Evolutionary conservation across 2,329 filamentous ascomycete species (phyloP).

Genomic region (Rhynchosporium secalis): DNA sequence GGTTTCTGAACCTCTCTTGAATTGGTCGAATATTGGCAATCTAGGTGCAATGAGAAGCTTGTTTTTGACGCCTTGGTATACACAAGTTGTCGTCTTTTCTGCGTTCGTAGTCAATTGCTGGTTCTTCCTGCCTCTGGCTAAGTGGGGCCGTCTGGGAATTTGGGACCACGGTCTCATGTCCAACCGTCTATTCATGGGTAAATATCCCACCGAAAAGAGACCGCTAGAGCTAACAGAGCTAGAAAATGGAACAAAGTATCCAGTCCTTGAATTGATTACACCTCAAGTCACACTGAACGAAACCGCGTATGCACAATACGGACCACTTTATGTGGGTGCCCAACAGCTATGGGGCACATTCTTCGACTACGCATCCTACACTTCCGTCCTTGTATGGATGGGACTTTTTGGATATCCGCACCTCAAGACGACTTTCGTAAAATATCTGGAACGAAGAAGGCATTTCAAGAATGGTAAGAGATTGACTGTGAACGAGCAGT

Average conservation of each 20-base stretch:
- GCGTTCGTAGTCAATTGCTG: slow-evolving; percentile 58
- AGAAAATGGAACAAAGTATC: slow-evolving; percentile 42
- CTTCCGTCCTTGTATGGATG: slow-evolving; percentile 60
- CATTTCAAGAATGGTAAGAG: slow-evolving; percentile 28
- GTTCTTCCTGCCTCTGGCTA: slow-evolving; percentile 58
- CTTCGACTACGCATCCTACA: slow-evolving; percentile 60
- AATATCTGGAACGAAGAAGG: slow-evolving; percentile 44
- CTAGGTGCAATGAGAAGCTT: slow-evolving; percentile 45
- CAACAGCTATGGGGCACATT: slow-evolving; percentile 60
- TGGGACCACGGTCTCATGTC: slow-evolving; percentile 58
- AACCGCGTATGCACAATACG: slow-evolving; percentile 49
- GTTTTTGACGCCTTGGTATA: slow-evolving; percentile 60
- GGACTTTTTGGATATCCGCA: slow-evolving; percentile 54
- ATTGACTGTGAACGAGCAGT: slow-evolving; percentile 53
- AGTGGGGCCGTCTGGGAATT: slow-evolving; percentile 55
- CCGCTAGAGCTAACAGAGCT: slow-evolving; percentile 11
- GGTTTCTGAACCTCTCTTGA: slow-evolving; percentile 59
- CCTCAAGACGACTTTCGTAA: slow-evolving; percentile 47
- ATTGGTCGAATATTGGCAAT: slow-evolving; percentile 62
- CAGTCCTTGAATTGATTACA: slow-evolving; percentile 41
- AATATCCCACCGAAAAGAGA: slow-evolving; percentile 27
- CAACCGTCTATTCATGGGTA: slow-evolving; percentile 53
- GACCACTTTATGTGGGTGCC: slow-evolving; percentile 57
- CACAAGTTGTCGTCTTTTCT: slow-evolving; percentile 55
- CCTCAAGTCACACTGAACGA: slow-evolving; percentile 39